Conservation (phyloP, 768 basidiomycete species). For the Mycena sanguinolenta region DNA sequence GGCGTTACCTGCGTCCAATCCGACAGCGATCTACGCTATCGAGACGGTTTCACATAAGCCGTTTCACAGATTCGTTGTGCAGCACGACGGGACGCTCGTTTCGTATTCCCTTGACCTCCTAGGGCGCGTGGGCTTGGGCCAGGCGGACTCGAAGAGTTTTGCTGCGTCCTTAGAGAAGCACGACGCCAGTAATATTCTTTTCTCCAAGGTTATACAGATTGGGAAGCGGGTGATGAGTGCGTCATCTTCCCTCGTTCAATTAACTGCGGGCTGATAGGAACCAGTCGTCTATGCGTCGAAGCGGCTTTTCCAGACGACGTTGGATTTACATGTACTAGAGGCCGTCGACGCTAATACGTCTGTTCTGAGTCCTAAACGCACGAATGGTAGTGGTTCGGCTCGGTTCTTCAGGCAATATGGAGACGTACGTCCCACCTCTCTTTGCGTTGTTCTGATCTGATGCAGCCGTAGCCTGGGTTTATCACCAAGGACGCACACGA, state of each 20-base stretch:
- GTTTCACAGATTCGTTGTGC: conserved; percentile 78
- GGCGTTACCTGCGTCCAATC: conserved; percentile 64
- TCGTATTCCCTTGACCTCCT: conserved; percentile 83
- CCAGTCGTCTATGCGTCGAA: conserved; percentile 81
- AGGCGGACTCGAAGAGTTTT: conserved; percentile 59
- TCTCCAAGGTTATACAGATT: conserved; percentile 70
- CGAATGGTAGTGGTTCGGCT: conserved; percentile 38
- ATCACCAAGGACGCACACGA: conserved; percentile 80
- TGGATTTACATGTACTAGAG: conserved; percentile 71
- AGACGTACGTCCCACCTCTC: conserved; percentile 60
- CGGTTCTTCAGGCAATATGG: conserved; percentile 74
- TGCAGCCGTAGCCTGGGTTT: conserved; percentile 65
- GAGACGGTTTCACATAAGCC: conserved; percentile 55
- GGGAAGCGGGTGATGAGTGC: conserved; percentile 70
- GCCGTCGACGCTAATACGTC: conserved; percentile 57
- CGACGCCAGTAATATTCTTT: conserved; percentile 68
- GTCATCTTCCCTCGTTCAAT: conserved; percentile 34
- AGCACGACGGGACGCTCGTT: conserved; percentile 67
- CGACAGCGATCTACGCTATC: conserved; percentile 69
- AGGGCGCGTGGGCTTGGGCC: conserved; percentile 67
- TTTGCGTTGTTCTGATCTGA: conserved; percentile 6
- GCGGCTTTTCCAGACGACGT: conserved; percentile 67
- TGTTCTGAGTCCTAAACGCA: conserved; percentile 52
- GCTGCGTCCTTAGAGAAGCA: conserved; percentile 74
- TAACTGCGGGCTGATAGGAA: neutral